These are phyloP conservation scores for Macroventuria anomochaeta DNA, from an alignment of 2,329 filamentous ascomycete genomes.

Conservation along the genomic window DNA sequence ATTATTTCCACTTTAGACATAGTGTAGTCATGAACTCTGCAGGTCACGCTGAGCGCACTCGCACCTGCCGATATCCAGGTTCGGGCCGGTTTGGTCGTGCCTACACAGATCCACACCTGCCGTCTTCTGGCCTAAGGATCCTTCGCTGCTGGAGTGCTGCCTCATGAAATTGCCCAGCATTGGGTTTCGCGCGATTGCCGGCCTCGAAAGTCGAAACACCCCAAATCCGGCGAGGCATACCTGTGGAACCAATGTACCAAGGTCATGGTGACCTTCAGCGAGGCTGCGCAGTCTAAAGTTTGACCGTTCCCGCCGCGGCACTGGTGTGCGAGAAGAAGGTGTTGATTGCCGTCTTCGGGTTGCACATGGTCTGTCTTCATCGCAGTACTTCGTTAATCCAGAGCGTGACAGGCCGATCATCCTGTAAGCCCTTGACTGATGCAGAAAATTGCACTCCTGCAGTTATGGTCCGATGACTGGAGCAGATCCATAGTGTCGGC, in stretches of 20 bases:
- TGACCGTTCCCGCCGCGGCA: constrained; percentile 16
- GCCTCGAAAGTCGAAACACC: constrained; percentile 13
- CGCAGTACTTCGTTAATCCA: constrained; percentile 11
- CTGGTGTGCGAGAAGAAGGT: constrained; percentile 8
- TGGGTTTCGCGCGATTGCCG: constrained; percentile 3
- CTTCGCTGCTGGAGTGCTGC: constrained; percentile 8
- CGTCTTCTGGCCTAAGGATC: background rate
- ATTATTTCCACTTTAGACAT: constrained; percentile 31
- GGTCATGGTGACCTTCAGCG: constrained; percentile 19
- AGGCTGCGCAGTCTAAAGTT: constrained; percentile 26
- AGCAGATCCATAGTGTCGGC: constrained; percentile 11
- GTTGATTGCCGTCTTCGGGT: constrained; percentile 25
- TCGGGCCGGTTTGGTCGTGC: constrained; percentile 21
- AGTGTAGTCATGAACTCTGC: constrained; percentile 30
- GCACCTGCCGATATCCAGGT: constrained; percentile 22
- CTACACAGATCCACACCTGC: constrained; percentile 4
- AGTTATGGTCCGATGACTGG: constrained; percentile 18
- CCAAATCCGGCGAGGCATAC: constrained; percentile 20
- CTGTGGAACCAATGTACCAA: constrained; percentile 15
- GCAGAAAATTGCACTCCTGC: constrained; percentile 18
- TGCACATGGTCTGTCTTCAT: constrained; percentile 12
- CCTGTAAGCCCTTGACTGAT: constrained; percentile 22
- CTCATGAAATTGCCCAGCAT: constrained; percentile 2
- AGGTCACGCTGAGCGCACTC: constrained; percentile 31
- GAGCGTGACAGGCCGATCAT: constrained; percentile 19